A percentile compares a stretch with the other conserved stretches of the same genome.
These are phyloP conservation scores for Boletus patriciae DNA, from an alignment of 768 basidiomycete genomes.

Conservation along the genomic window DNA sequence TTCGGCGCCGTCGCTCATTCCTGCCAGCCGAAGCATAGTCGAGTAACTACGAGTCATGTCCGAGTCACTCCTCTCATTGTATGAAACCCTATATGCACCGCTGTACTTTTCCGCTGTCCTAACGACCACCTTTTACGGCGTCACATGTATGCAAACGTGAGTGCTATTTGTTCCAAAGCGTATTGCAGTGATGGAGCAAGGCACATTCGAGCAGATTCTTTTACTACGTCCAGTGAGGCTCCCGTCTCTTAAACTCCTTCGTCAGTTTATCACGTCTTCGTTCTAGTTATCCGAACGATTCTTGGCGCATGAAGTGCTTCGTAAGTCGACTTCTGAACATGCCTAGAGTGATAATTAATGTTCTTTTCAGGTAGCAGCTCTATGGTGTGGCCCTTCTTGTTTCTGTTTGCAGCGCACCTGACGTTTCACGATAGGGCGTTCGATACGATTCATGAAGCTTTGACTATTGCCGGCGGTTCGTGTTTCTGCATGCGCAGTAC, in stretches of 20 bases:
- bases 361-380: conserved; percentile 1
- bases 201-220: background rate
- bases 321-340: conserved; percentile 1
- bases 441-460: conserved; percentile 9
- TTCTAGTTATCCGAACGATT: background rate
- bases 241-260: accelerated
- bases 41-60: background rate
- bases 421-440: conserved; percentile 1
- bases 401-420: too few relatives aligned
- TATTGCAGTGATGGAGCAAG: background rate
- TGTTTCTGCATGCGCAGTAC: background rate
- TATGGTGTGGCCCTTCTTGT: conserved; percentile 1
- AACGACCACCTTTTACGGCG: background rate
- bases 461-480: conserved; percentile 12
- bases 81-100: background rate
- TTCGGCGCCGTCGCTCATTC: accelerated
- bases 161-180: background rate
- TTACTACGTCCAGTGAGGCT: conserved; percentile 8
- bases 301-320: background rate
- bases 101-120: background rate
- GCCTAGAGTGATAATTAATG: background rate
- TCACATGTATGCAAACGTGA: conserved; percentile 16
- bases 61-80: background rate
- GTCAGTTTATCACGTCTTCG: background rate
- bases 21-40: background rate